These are phyloP conservation scores for Medicago arabica DNA, from an alignment of 306 rosid genomes.

Conservation along the genomic window DNA sequence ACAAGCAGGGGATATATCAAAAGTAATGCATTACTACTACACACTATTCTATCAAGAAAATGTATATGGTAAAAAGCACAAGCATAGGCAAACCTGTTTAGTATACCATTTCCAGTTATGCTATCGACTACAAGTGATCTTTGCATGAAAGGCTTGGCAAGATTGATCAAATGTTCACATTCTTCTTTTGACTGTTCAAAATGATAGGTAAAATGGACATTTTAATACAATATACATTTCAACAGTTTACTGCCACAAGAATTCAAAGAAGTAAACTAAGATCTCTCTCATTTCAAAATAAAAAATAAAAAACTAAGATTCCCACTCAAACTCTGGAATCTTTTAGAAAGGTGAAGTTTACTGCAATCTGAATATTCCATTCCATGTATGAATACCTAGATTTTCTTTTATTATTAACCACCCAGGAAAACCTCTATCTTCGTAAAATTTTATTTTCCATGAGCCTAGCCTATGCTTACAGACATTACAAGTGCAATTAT, in stretches of 20 bases:
- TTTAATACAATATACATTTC: slow-evolving; percentile 29
- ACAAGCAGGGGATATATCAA: slow-evolving; percentile 39
- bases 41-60: slow-evolving; percentile 6
- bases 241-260: slow-evolving; percentile 5
- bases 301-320: background rate
- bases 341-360: slow-evolving; percentile 23
- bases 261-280: slow-evolving; percentile 12
- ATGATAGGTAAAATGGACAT: slow-evolving; percentile 40
- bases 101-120: slow-evolving; percentile 75
- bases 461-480: slow-evolving; percentile 19
- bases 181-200: slow-evolving; percentile 88
- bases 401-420: background rate
- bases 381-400: background rate
- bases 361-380: slow-evolving; percentile 16
- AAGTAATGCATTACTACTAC: slow-evolving; percentile 23
- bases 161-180: slow-evolving; percentile 76
- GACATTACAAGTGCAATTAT: slow-evolving; percentile 14
- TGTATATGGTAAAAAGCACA: slow-evolving; percentile 14
- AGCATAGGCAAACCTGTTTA: slow-evolving; percentile 68
- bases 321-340: slow-evolving; percentile 3
- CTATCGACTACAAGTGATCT: slow-evolving; percentile 85
- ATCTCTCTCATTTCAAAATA: background rate
- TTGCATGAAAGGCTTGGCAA: slow-evolving; percentile 78
- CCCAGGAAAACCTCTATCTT: slow-evolving; percentile 1
- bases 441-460: background rate